These are phyloP conservation scores for Mycena epipterygia DNA, from an alignment of 768 basidiomycete species.

Conservation along the genomic window DNA sequence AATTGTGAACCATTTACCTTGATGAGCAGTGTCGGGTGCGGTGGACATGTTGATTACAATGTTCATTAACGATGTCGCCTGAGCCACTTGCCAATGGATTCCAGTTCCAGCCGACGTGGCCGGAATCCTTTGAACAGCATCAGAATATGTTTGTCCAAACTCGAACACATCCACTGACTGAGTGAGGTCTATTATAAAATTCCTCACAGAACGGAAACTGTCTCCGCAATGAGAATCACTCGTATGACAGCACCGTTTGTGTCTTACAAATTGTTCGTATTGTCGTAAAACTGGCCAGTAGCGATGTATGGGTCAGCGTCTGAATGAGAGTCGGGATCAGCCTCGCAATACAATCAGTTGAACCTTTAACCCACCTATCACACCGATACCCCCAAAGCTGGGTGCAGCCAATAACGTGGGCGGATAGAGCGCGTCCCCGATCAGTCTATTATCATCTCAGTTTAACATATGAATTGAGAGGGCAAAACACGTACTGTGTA, in stretches of 20 bases:
- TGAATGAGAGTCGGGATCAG: conserved; percentile 39
- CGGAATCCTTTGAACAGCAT: conserved; percentile 68
- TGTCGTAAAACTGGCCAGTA: conserved; percentile 71
- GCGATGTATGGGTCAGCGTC: conserved; percentile 84
- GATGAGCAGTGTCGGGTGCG: conserved; percentile 72
- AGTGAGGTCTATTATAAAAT: conserved; percentile 79
- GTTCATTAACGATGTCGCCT: conserved; percentile 82
- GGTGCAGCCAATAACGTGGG: conserved; percentile 77
- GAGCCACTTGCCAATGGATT: conserved; percentile 89
- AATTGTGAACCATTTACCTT: conserved; percentile 65
- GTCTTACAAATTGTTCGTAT: conserved; percentile 76
- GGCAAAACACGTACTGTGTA: conserved; percentile 57
- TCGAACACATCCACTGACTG: conserved; percentile 47
- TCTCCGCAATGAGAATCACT: background rate
- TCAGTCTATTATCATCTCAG: conserved; percentile 52
- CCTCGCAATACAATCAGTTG: conserved; percentile 53
- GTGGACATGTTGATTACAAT: conserved; percentile 81
- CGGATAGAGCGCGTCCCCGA: conserved; percentile 78
- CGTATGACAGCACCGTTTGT: conserved; percentile 60
- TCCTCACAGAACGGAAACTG: conserved; percentile 79
- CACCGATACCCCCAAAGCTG: conserved; percentile 76
- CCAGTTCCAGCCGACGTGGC: conserved; percentile 66
- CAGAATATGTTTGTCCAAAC: conserved; percentile 39
- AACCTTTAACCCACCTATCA: conserved; percentile 77
- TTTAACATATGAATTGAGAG: background rate